Conservation (phyloP, 75 land plant species). For the Cunninghamia lanceolata region DNA sequence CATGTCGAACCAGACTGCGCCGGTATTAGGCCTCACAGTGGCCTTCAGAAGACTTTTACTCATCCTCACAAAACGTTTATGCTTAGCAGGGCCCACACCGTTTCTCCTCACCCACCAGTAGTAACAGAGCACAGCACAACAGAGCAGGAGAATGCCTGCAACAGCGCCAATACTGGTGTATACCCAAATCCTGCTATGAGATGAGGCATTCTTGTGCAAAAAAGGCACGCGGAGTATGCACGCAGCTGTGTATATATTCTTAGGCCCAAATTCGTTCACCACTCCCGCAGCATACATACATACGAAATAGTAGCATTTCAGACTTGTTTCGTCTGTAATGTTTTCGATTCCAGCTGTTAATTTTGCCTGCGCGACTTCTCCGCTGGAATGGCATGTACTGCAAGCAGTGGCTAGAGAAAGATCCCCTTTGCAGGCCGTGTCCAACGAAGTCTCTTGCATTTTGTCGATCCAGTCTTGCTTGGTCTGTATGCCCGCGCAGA, state of each 20-base stretch:
- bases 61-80: conserved; percentile 7
- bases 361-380: background rate
- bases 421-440: background rate
- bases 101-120: conserved; percentile 10
- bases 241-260: conserved; percentile 20
- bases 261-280: conserved; percentile 43
- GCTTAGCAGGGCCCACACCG: background rate
- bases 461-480: conserved; percentile 11
- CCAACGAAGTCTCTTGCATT: conserved; percentile 21
- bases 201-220: background rate
- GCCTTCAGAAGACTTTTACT: conserved; percentile 7
- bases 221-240: conserved; percentile 42
- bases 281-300: conserved; percentile 54
- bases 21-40: conserved; percentile 31
- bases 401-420: conserved; percentile 28
- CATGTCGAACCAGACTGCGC: conserved; percentile 47
- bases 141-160: conserved; percentile 16
- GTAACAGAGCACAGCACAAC: background rate
- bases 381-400: conserved; percentile 51
- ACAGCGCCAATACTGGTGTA: conserved; percentile 19
- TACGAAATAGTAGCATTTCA: conserved; percentile 44
- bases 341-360: background rate
- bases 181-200: background rate
- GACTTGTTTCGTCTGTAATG: background rate
- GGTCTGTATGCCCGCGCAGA: conserved; percentile 13